Percentiles rank a stretch among this genome's conserved stretches.
These are phyloP conservation scores for Globisporangium barbulae DNA, from an alignment of 352 stramenopile species.

Conservation along the genomic window DNA sequence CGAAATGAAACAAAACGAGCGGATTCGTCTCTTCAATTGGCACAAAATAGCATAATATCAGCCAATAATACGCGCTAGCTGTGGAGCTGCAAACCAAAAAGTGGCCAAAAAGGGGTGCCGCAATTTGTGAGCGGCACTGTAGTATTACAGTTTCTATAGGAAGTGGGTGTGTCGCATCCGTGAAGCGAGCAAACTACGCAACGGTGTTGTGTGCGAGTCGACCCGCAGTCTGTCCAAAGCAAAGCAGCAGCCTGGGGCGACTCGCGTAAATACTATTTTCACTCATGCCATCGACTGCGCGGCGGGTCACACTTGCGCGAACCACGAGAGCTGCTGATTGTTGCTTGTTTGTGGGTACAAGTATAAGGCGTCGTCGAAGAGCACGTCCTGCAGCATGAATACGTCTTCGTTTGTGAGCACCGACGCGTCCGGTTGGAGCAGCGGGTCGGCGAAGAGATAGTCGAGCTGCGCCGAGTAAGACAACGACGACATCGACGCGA, in stretches of 20 bases:
- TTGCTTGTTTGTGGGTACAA: neutral
- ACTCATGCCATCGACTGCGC: too few species aligned
- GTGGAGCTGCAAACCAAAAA: too few species aligned
- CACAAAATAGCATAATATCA: too few species aligned
- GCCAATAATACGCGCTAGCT: too few species aligned
- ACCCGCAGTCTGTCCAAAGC: neutral
- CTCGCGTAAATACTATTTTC: too few species aligned
- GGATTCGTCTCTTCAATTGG: too few species aligned
- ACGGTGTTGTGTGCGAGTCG: neutral
- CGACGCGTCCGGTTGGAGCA: slow-evolving; percentile 2
- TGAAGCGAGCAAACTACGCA: neutral
- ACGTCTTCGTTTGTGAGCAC: slow-evolving; percentile 7
- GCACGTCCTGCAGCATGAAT: slow-evolving; percentile 12
- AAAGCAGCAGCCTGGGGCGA: neutral
- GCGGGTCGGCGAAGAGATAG: slow-evolving; percentile 12
- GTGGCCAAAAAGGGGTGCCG: too few species aligned
- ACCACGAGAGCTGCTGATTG: slow-evolving; percentile 2
- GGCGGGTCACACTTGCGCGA: neutral
- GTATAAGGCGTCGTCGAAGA: slow-evolving; percentile 5
- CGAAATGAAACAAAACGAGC: too few species aligned
- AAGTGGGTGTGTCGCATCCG: neutral
- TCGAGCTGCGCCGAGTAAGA: slow-evolving; percentile 8
- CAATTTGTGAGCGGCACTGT: too few species aligned
- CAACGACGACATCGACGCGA: neutral
- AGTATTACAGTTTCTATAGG: neutral